Conservation (phyloP, 495 filamentous ascomycete genomes). For the Xylaria intraflava region DNA sequence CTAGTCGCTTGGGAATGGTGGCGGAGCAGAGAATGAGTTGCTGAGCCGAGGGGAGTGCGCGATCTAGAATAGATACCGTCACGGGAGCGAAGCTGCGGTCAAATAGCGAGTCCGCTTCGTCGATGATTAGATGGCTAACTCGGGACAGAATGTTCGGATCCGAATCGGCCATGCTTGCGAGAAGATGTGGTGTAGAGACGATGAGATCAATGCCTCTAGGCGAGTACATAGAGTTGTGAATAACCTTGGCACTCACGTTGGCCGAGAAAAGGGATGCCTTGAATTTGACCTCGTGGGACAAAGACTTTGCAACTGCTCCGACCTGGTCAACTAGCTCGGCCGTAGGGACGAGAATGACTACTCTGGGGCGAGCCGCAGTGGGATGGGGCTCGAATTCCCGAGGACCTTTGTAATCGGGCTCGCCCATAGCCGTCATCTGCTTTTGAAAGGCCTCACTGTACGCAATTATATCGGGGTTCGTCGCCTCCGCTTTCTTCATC, state of each 20-base stretch:
- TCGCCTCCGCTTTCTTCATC: conserved; percentile 68
- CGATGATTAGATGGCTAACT: conserved; percentile 78
- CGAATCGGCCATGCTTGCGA: conserved; percentile 73
- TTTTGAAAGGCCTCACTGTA: conserved; percentile 42
- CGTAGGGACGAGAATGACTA: conserved; percentile 86
- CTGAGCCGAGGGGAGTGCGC: conserved; percentile 65
- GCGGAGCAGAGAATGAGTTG: conserved; percentile 95
- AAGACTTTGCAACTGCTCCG: conserved; percentile 63
- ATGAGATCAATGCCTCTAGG: conserved; percentile 78
- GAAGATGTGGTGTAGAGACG: conserved; percentile 80
- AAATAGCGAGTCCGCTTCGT: conserved; percentile 92
- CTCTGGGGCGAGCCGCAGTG: conserved; percentile 68
- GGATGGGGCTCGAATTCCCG: conserved; percentile 59
- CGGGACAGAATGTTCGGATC: conserved; percentile 85
- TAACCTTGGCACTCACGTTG: conserved; percentile 64
- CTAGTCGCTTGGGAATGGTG: conserved; percentile 84
- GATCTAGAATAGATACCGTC: conserved; percentile 74
- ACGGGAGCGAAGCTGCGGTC: conserved; percentile 83
- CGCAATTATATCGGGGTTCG: conserved; percentile 49
- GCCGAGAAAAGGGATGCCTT: conserved; percentile 75
- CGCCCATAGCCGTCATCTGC: conserved; percentile 42
- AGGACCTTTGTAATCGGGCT: conserved; percentile 45
- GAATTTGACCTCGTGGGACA: conserved; percentile 79
- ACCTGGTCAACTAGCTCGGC: conserved; percentile 91
- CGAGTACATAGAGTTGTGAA: conserved; percentile 77